Conservation (phyloP, 2,329 filamentous ascomycete genomes). For the Botrytis galanthina region DNA sequence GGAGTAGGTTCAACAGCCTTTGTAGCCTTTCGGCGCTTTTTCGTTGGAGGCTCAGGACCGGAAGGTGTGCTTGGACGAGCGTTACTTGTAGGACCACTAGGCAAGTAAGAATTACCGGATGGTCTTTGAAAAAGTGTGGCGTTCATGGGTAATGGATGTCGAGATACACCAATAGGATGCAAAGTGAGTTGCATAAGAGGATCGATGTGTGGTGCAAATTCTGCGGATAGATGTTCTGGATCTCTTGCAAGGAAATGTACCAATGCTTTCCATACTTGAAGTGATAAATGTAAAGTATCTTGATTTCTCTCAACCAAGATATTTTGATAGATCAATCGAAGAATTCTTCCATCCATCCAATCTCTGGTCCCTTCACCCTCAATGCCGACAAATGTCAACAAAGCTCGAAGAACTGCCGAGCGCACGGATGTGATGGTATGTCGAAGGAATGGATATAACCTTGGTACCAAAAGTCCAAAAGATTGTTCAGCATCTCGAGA, state of each 20-base stretch:
- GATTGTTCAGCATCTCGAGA: slow-evolving; percentile 80
- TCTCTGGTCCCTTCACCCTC: slow-evolving; percentile 76
- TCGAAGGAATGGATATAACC: slow-evolving; percentile 91
- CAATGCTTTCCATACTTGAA: slow-evolving; percentile 83
- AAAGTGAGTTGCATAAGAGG: slow-evolving; percentile 82
- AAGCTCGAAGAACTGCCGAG: slow-evolving; percentile 84
- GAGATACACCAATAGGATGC: slow-evolving; percentile 87
- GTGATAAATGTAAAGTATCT: slow-evolving; percentile 74
- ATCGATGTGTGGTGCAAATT: slow-evolving; percentile 73
- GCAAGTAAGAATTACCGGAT: slow-evolving; percentile 76
- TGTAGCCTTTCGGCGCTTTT: slow-evolving; percentile 79
- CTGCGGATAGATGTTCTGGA: slow-evolving; percentile 62
- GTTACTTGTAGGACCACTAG: slow-evolving; percentile 45
- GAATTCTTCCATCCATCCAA: slow-evolving; percentile 87
- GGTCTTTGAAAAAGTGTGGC: slow-evolving; percentile 85
- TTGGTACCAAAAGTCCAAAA: slow-evolving; percentile 87
- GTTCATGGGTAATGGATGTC: slow-evolving; percentile 91
- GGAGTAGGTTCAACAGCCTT: slow-evolving; percentile 69
- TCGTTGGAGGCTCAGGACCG: slow-evolving; percentile 58
- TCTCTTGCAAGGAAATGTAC: slow-evolving; percentile 64
- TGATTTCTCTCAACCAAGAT: slow-evolving; percentile 89
- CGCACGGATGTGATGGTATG: slow-evolving; percentile 97
- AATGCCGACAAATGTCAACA: slow-evolving; percentile 89
- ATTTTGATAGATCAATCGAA: slow-evolving; percentile 92
- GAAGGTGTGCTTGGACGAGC: slow-evolving; percentile 41